Evolutionary conservation across 208 protist species (phyloP).

Genomic region (Polymyxa betae): DNA sequence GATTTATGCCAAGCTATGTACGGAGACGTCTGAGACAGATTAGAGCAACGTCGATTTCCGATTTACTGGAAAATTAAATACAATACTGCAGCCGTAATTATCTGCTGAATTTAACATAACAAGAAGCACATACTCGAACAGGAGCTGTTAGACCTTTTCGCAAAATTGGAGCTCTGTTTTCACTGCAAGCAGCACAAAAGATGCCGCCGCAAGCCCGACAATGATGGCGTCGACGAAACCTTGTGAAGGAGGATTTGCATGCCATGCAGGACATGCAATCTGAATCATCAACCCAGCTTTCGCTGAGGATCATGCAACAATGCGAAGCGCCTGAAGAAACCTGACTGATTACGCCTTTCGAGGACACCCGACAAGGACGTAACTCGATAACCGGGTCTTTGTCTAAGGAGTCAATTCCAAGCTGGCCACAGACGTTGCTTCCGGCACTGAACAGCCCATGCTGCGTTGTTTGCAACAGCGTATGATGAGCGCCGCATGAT

Average conservation of each 20-base stretch:
- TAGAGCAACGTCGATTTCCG: too few relatives aligned
- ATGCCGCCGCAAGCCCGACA: conserved; percentile 58
- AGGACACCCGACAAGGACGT: not conserved
- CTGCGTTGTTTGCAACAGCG: not conserved
- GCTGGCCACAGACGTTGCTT: not conserved
- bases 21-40: too few relatives aligned
- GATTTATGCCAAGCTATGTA: too few relatives aligned
- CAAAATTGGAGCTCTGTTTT: not conserved
- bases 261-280: conserved; percentile 50
- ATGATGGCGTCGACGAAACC: conserved; percentile 58
- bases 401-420: not conserved
- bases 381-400: not conserved
- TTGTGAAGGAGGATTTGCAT: conserved; percentile 47
- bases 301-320: conserved; percentile 12
- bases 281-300: conserved; percentile 58
- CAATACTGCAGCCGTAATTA: too few relatives aligned
- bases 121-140: conserved; percentile 6
- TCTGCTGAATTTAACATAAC: not conserved
- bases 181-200: conserved; percentile 44
- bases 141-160: conserved; percentile 9
- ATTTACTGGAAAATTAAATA: too few relatives aligned
- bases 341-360: not conserved
- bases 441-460: not conserved
- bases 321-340: not conserved
- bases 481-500: not conserved